Base-by-base conservation (phyloP, 306 rosid species). In the Malus sieversii region DNA sequence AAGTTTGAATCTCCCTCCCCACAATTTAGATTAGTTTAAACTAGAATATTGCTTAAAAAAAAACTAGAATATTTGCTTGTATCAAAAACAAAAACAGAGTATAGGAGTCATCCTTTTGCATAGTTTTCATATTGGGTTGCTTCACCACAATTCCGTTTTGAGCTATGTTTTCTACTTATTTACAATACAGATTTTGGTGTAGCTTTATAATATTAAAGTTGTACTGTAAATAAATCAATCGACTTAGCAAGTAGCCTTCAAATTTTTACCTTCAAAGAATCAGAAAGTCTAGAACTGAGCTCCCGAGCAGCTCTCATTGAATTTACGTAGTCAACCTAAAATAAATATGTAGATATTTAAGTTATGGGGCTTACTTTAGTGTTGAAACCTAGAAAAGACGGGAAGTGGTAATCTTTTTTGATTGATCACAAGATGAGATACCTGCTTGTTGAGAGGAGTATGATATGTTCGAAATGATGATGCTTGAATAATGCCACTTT, bases 381-480 rank as follows among this genome's bases (percentile, higher is more conserved):
- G 58, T 62, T 13, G 19, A 27, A 65, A 51, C 55, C 27, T 10
- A 30, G 48, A 76, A 77, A 72, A 76, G 20, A 75, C 20, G 51
- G 18, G 59, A 74, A 45, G 68, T 46, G 60, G 44, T 63, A 72
- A 80, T 79, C n/a, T 38, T 71, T 64, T 70, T 53, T 42, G 15
- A 18, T 27, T 20, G 4, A 73, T 53, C 30, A 61, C 55, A 35
- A 27, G 30, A 66, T 46, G 59, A 33, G 44, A 19, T 73, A 90
- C 99, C 99, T 95, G 99, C 88, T 90, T 95, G 86, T 89, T 95
- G 74, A 95, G 86, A 70, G 99, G 99, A 42, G 97, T 95, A 79
- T 95, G 97, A 82, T 92, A 95, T 68, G 99, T 92, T 66, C 99
- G 95, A 86, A 92, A 92, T 63, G 97, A 95, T 30, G 99, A 89